Percentiles rank a stretch among this genome's conserved stretches.
Evolutionary conservation across 2,329 filamentous ascomycete genomes (phyloP).

Genomic region (Madurella fahalii): DNA sequence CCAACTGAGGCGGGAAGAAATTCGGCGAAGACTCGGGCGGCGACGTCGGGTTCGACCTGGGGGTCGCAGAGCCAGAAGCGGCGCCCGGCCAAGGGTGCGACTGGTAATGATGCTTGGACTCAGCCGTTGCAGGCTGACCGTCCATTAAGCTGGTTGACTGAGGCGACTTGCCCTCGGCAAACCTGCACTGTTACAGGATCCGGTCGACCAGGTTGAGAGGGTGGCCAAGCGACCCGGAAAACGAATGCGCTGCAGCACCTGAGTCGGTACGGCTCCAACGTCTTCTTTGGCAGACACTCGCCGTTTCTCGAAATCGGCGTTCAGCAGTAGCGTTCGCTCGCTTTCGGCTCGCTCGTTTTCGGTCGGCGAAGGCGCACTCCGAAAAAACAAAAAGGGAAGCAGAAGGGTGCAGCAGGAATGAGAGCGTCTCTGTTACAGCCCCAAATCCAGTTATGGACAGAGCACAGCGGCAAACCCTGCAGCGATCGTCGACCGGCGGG

Average conservation of each 20-base stretch:
- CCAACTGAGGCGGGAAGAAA: slow-evolving; percentile 35
- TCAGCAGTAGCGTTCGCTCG: too few relatives aligned
- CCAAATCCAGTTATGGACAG: not conserved
- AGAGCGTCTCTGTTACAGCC: too few relatives aligned
- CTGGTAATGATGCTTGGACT: slow-evolving; percentile 46
- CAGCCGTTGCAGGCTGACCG: slow-evolving; percentile 46
- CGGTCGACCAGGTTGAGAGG: not conserved
- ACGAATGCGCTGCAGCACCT: slow-evolving; percentile 2
- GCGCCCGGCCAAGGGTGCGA: slow-evolving; percentile 38
- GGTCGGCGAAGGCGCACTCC: too few relatives aligned
- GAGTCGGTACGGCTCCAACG: not conserved
- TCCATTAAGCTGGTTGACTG: slow-evolving; percentile 42
- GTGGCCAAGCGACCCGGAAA: not conserved
- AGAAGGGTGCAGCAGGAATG: not conserved
- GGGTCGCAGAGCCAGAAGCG: slow-evolving; percentile 25
- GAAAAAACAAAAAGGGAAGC: too few relatives aligned
- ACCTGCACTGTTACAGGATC: not conserved
- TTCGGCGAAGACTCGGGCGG: slow-evolving; percentile 30
- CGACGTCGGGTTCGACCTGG: slow-evolving; percentile 32
- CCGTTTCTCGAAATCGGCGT: too few relatives aligned
- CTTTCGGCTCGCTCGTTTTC: too few relatives aligned
- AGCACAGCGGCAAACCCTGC: not conserved
- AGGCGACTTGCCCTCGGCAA: not conserved
- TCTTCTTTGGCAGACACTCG: too few relatives aligned
- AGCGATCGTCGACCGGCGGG: not conserved